Evolutionary conservation across 2,329 filamentous ascomycete species (phyloP).

Genomic region (Sporothrix curviconia): DNA sequence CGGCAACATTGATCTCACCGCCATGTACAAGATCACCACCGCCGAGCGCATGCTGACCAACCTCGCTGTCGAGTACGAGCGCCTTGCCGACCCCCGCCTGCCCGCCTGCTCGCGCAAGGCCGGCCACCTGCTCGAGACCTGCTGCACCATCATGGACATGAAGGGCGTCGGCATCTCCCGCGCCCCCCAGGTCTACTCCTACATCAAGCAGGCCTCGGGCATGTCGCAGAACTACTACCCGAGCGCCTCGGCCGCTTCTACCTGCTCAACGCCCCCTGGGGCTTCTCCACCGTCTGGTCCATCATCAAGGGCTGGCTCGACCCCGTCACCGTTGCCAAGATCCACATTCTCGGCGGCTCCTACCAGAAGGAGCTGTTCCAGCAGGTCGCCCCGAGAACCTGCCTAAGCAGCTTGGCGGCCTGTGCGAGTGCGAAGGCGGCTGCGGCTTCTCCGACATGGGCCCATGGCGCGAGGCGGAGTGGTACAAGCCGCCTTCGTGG

Average conservation of each 20-base stretch:
- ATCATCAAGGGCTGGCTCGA: slow-evolving; percentile 92
- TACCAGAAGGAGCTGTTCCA: slow-evolving; percentile 80
- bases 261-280: slow-evolving; percentile 97
- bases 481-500: slow-evolving; percentile 59
- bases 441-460: slow-evolving; percentile 84
- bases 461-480: slow-evolving; percentile 75
- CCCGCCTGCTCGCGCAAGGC: slow-evolving; percentile 92
- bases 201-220: slow-evolving; percentile 74
- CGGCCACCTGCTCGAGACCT: slow-evolving; percentile 87
- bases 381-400: slow-evolving; percentile 89
- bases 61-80: slow-evolving; percentile 96
- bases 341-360: slow-evolving; percentile 73
- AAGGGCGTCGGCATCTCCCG: slow-evolving; percentile 85
- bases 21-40: slow-evolving; percentile 89
- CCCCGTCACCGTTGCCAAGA: slow-evolving; percentile 94
- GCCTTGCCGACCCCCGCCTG: slow-evolving; percentile 83
- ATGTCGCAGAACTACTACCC: slow-evolving; percentile 99
- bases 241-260: slow-evolving; percentile 94
- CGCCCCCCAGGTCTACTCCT: slow-evolving; percentile 77
- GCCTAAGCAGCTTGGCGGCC: slow-evolving; percentile 77
- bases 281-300: slow-evolving; percentile 78
- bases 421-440: slow-evolving; percentile 73
- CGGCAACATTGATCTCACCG: slow-evolving; percentile 82
- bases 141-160: slow-evolving; percentile 96
- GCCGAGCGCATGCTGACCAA: slow-evolving; percentile 93